phyloP scores from a whole-genome alignment of 345 rosid species.

The Acer campestre region DNA sequence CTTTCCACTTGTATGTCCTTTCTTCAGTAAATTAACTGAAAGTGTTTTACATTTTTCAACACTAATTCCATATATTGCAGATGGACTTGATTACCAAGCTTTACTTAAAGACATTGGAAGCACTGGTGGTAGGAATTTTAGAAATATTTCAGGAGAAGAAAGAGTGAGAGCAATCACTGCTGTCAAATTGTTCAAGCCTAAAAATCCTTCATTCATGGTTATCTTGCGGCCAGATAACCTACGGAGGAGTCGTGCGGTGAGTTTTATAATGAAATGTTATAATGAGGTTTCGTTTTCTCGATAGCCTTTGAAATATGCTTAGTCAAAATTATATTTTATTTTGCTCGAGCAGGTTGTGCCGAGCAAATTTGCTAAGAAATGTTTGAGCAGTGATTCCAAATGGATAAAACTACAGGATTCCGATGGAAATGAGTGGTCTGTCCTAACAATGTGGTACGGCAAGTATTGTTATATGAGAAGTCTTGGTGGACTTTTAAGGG shows the following conservation, averaged over 20 bases:
- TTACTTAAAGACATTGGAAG: neutral
- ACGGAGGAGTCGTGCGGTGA: neutral
- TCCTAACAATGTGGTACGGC: neutral
- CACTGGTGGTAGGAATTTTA: slow-evolving; percentile 16
- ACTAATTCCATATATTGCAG: neutral
- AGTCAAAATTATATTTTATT: neutral
- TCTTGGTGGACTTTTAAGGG: slow-evolving; percentile 11
- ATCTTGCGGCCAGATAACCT: slow-evolving; percentile 31
- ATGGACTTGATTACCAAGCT: neutral
- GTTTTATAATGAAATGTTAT: neutral
- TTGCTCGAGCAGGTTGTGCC: slow-evolving; percentile 26
- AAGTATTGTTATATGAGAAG: neutral
- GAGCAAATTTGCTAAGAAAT: neutral
- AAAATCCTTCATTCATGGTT: slow-evolving; percentile 43
- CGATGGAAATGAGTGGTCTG: neutral
- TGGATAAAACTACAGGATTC: neutral
- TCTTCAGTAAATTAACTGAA: neutral
- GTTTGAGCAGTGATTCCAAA: slow-evolving; percentile 2
- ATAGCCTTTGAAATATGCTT: no score
- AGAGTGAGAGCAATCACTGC: slow-evolving; percentile 39
- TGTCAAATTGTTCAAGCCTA: slow-evolving; percentile 34
- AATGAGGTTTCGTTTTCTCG: no score
- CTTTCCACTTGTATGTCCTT: slow-evolving; percentile 6
- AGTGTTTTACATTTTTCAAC: neutral
- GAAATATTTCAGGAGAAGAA: slow-evolving; percentile 14